phyloP scores from a whole-genome alignment of 2,329 filamentous ascomycete species.

The Knufia petricola region DNA sequence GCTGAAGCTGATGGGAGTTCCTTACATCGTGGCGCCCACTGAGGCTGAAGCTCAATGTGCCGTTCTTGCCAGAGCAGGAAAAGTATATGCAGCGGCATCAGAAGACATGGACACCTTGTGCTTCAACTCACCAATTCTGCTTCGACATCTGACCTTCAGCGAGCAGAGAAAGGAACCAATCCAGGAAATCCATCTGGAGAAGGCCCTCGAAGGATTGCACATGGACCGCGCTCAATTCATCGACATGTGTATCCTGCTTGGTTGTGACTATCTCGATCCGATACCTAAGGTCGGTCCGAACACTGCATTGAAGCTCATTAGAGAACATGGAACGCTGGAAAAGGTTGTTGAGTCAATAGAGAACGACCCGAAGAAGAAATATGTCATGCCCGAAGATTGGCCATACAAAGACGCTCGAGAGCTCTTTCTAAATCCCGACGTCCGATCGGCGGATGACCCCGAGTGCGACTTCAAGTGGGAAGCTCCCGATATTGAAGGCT shows the following conservation, averaged over 20 bases:
- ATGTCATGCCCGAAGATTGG: constrained; percentile 88
- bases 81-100: constrained; percentile 91
- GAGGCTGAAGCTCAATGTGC: constrained; percentile 97
- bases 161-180: constrained; percentile 97
- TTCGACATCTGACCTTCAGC: constrained; percentile 90
- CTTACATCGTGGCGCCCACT: constrained; percentile 88
- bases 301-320: constrained; percentile 87
- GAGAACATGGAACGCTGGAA: constrained; percentile 80
- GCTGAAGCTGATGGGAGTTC: constrained; percentile 90
- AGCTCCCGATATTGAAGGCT: constrained; percentile 76
- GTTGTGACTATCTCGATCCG: constrained; percentile 95
- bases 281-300: constrained; percentile 88
- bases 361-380: constrained; percentile 68
- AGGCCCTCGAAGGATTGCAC: constrained; percentile 71
- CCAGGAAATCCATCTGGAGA: constrained; percentile 82
- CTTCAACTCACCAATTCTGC: constrained; percentile 81
- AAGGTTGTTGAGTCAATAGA: constrained; percentile 74
- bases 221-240: constrained; percentile 82
- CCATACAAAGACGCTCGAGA: constrained; percentile 84
- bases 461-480: constrained; percentile 98
- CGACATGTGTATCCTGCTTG: constrained; percentile 92
- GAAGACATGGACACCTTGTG: constrained; percentile 99
- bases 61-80: constrained; percentile 73
- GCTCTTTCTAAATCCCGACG: constrained; percentile 85
- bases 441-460: constrained; percentile 69